Conservation (phyloP, 495 filamentous ascomycete genomes). For the Aspergillus ellipticus region DNA sequence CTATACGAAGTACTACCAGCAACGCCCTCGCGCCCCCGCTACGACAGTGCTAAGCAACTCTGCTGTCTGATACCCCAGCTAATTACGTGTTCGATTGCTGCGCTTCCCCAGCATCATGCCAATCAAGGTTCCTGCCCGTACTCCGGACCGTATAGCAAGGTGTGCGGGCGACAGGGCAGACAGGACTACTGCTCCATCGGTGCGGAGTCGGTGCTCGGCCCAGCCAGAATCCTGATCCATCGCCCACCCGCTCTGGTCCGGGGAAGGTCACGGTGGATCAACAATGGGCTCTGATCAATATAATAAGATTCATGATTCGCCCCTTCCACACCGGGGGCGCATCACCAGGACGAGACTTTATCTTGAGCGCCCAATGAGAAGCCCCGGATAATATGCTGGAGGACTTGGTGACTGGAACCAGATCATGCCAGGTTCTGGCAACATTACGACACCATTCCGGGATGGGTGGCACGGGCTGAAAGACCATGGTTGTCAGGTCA, state of each 20-base stretch:
- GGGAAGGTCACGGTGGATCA: background rate
- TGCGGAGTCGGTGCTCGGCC: background rate
- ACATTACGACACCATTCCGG: slow-evolving; percentile 16
- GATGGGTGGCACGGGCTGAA: background rate
- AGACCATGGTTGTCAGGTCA: background rate
- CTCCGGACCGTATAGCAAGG: no score
- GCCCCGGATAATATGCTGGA: background rate
- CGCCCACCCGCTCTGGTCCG: background rate
- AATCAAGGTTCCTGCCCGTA: no score
- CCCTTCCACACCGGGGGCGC: background rate
- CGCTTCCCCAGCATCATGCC: no score
- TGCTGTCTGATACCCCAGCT: no score
- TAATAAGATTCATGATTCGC: background rate
- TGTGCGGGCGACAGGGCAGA: no score
- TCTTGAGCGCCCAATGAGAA: slow-evolving; percentile 11
- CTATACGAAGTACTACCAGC: no score
- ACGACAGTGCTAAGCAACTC: no score
- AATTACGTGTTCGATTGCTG: no score
- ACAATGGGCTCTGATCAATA: background rate
- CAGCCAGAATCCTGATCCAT: background rate
- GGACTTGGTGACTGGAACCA: background rate
- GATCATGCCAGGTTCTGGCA: background rate
- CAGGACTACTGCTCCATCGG: no score
- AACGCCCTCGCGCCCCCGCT: no score
- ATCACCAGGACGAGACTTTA: slow-evolving; percentile 4